Base-by-base conservation (phyloP, 2,329 filamentous ascomycete species). In the Monosporascus sp. region DNA sequence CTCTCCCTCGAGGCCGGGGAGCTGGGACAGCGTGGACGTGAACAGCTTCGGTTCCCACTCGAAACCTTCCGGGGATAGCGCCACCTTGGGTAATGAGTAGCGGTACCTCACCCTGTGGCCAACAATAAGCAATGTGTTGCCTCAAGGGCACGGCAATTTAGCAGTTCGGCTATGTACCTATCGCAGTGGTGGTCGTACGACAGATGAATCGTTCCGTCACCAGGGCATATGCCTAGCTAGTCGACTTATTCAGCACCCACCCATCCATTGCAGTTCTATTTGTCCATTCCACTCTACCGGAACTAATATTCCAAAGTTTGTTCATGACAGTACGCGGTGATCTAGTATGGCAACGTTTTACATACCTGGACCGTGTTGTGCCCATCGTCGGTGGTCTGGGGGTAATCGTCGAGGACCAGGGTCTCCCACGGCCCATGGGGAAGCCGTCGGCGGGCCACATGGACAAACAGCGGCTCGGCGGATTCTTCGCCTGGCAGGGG, bases 141-240 rank as follows among this genome's bases (percentile, higher is more conserved):
- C 58, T 34, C 31, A 34, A 34, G 31, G 31, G 9, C 9, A 34
- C 2, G 11, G 9, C 4, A 31, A 14, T 34, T 5, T 14, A 5
- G 9, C 31, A 14, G 9, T 14, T 14, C 14, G 31, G 31, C 31
- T 53, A 51, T 62, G 41, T 59, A 69, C 67, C 60, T 59, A 51
- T 75, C 73, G 55, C 72, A 75, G 56, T 80, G 77, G 56, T 80
- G 78, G 52, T 81, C 77, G 57, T 78, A 80, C 7, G 75, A 76
- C 4, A 81, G 62, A 55, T 80, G 78, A 24, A 81, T 78, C n/a
- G 74, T 79, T 45, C 77, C 77, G 55, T 80, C 77, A 2, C 73
- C 76, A 5, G 68, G 64, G 45, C 72, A 78, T 44, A 80, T 74
- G 3, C 77, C 78, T 57, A 80, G 58, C 66, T 69, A 53, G 14